phyloP scores from a whole-genome alignment of 169 alveolate genomes.

The Plasmodium yoelii region DNA sequence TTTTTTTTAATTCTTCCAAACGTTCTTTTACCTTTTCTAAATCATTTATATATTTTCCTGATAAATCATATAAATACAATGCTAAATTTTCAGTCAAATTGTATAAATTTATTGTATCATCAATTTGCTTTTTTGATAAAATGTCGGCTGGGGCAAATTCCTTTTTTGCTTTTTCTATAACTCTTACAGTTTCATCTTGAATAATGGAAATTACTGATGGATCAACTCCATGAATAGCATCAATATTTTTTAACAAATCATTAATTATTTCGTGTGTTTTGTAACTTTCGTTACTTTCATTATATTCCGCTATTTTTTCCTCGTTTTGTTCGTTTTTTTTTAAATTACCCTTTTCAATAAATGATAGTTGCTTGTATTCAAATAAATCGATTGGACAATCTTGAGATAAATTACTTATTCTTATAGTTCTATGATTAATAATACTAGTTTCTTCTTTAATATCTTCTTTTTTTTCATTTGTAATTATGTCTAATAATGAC shows the following conservation, averaged over 20 bases:
- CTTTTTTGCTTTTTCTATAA: constrained; percentile 87
- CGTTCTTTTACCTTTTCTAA: constrained; percentile 85
- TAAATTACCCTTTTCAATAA: constrained; percentile 23
- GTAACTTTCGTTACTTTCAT: constrained; percentile 23
- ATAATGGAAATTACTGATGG: constrained; percentile 85
- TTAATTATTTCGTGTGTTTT: constrained; percentile 63
- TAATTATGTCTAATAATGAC: constrained; percentile 76
- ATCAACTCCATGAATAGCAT: constrained; percentile 91
- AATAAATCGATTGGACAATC: constrained; percentile 73
- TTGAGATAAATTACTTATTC: constrained; percentile 30
- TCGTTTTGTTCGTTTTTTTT: constrained; percentile 4
- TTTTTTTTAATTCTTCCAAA: constrained; percentile 84
- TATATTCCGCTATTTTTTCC: constrained; percentile 16
- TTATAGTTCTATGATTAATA: constrained; percentile 70
- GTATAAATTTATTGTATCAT: constrained; percentile 83
- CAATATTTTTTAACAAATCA: constrained; percentile 80
- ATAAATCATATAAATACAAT: constrained; percentile 77
- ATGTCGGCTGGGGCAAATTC: constrained; percentile 90
- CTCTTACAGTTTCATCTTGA: constrained; percentile 86
- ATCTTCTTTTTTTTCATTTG: constrained; percentile 56
- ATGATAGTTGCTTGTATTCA: constrained; percentile 57
- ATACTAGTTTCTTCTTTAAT: constrained; percentile 73
- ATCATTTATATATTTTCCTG: constrained; percentile 79
- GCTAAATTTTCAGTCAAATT: constrained; percentile 78
- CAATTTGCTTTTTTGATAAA: constrained; percentile 83